These are phyloP conservation scores for Sordaria brevicollis DNA, from an alignment of 495 filamentous ascomycete genomes.

Conservation along the genomic window DNA sequence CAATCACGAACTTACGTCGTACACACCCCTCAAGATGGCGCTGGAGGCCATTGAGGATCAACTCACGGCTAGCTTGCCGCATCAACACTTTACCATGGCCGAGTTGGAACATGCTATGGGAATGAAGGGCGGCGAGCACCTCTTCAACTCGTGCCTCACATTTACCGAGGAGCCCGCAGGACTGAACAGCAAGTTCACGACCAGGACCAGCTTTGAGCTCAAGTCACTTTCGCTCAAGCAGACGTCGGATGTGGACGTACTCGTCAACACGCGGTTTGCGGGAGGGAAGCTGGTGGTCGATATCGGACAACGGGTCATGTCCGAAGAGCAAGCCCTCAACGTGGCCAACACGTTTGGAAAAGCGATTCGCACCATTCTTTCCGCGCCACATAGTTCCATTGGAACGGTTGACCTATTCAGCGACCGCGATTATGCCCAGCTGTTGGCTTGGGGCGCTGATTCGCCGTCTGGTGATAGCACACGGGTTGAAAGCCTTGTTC, in stretches of 20 bases:
- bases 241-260: constrained; percentile 33
- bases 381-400: constrained; percentile 21
- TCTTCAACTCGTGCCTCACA: constrained; percentile 38
- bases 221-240: constrained; percentile 30
- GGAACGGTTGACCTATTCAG: constrained; percentile 34
- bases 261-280: constrained; percentile 28
- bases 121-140: constrained; percentile 25
- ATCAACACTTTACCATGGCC: constrained; percentile 33
- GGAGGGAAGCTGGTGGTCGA: constrained; percentile 28
- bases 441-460: constrained; percentile 28
- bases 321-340: constrained; percentile 27
- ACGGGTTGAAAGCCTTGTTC: constrained; percentile 20
- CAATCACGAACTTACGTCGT: constrained; percentile 19
- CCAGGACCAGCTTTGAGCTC: constrained; percentile 22
- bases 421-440: constrained; percentile 32
- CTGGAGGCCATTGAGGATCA: constrained; percentile 27
- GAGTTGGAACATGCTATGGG: constrained; percentile 34
- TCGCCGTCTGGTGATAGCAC: constrained; percentile 6
- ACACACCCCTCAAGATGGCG: constrained; percentile 20
- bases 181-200: constrained; percentile 27
- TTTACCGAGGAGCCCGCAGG: constrained; percentile 31
- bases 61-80: constrained; percentile 20
- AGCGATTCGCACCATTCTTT: constrained; percentile 31
- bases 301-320: constrained; percentile 33
- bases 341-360: constrained; percentile 32